These are phyloP conservation scores for Plasmodium malariae DNA, from an alignment of 169 alveolate genomes.

Conservation along the genomic window DNA sequence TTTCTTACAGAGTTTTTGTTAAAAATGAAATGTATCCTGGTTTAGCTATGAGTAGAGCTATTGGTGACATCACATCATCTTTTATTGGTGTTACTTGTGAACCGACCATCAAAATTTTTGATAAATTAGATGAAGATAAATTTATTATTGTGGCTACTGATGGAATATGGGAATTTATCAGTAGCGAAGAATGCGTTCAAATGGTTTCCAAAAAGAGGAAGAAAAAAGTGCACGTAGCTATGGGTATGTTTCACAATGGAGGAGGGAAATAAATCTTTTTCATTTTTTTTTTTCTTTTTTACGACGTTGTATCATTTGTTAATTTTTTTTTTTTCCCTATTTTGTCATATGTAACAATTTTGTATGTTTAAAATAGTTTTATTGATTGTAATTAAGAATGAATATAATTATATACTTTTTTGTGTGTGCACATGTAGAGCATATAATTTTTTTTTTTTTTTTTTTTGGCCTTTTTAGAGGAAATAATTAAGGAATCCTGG, in stretches of 20 bases:
- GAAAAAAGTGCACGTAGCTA: slow-evolving; percentile 67
- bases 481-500: slow-evolving; percentile 76
- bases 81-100: slow-evolving; percentile 91
- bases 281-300: too few relatives aligned
- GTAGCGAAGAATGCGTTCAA: slow-evolving; percentile 79
- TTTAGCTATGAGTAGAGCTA: slow-evolving; percentile 93
- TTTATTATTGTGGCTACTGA: slow-evolving; percentile 83
- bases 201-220: slow-evolving; percentile 73
- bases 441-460: neutral
- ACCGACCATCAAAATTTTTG: slow-evolving; percentile 86
- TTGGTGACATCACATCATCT: slow-evolving; percentile 92
- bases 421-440: neutral
- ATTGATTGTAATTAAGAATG: neutral
- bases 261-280: neutral
- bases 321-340: too few relatives aligned
- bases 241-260: slow-evolving; percentile 36
- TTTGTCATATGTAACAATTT: too few relatives aligned
- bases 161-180: slow-evolving; percentile 86
- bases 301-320: too few relatives aligned
- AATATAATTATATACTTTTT: neutral
- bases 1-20: slow-evolving; percentile 90
- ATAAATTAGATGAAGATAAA: slow-evolving; percentile 76
- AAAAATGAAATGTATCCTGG: slow-evolving; percentile 89
- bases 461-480: slow-evolving; percentile 14
- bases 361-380: neutral